Base-by-base conservation (phyloP, 1,284 basidiomycete genomes). In the Trichosporon inkin region DNA sequence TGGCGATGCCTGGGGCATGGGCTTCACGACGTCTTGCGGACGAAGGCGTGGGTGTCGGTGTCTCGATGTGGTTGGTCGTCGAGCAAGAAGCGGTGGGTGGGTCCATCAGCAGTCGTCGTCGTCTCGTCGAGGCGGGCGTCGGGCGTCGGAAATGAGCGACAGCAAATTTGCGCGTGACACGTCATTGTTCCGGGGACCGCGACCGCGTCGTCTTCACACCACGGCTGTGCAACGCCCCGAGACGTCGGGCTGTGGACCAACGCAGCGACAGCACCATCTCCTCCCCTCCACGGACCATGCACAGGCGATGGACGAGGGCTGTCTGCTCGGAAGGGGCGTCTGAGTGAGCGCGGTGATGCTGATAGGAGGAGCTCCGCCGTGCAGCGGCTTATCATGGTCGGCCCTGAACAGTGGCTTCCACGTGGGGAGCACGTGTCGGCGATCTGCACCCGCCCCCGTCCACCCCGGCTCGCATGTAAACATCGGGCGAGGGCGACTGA, bases 401-500 rank as follows among this genome's bases (percentile, higher is more conserved):
- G 10, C 11, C 14, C 24, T 8, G 7, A 8, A 13, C 10, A 24
- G 44, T 22, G 24, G 16, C 16, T 4, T 0, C 44, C 44, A 49
- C 44, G 44, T 49, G 44, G 24, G 44, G 16, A n/a, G 22, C 16
- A 47, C 41, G 11, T 47, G 13, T 14, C 22, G 6, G 13, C 28
- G 16, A 49, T 49, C 44, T 49, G 44, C 44, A 28, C 28, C 44
- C 44, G 44, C 44, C 10, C 14, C 10, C 14, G 16, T 20, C 41
- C 44, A 16, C 44, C 3, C n/a, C n/a, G n/a, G n/a, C n/a, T n/a
- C n/a, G 6, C 22, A 49, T 24, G 44, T 49, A 49, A 49, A 49
- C 44, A 49, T 32, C 44, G 24, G 24, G 19, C 10, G 44, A 32
- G 16, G 53, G 62, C 62, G 60, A 58, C 54, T 64, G 62, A 64